Conservation (phyloP, 2,329 filamentous ascomycete genomes). For the Microdochium paspali region DNA sequence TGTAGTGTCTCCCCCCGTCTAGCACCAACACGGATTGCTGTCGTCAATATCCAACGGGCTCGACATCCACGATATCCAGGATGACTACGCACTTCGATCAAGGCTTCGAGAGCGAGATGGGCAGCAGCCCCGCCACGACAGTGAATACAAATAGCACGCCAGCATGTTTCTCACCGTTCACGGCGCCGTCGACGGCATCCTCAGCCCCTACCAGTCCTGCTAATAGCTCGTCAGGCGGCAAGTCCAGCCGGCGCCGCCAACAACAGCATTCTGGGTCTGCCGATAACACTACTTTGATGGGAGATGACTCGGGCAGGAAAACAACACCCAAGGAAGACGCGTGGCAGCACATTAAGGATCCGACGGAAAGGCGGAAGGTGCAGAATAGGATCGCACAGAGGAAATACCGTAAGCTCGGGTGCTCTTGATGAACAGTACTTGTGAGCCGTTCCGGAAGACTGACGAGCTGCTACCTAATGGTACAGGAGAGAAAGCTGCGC, state of each 20-base stretch:
- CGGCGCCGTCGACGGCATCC: background rate
- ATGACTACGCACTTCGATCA: background rate
- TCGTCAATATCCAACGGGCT: too few species aligned
- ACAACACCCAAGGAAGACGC: background rate
- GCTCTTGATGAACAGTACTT: too few species aligned
- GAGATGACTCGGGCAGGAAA: background rate
- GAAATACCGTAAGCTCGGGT: background rate
- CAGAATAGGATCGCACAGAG: background rate
- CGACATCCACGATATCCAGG: too few species aligned
- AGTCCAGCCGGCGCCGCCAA: too few species aligned
- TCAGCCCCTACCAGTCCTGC: background rate
- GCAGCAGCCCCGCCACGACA: background rate
- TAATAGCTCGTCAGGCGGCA: background rate
- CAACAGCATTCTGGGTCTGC: background rate
- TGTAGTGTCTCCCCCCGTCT: too few species aligned
- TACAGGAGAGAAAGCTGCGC: background rate
- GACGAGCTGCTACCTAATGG: too few species aligned
- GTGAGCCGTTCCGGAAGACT: too few species aligned
- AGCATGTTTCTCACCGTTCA: background rate
- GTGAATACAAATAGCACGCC: background rate
- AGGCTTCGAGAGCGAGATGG: background rate
- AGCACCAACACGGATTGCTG: too few species aligned
- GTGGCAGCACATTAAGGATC: background rate
- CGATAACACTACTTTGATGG: background rate
- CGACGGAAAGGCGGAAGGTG: background rate